Base-by-base conservation (phyloP, 2,329 filamentous ascomycete genomes). In the Neopestalotiopsis sp. region DNA sequence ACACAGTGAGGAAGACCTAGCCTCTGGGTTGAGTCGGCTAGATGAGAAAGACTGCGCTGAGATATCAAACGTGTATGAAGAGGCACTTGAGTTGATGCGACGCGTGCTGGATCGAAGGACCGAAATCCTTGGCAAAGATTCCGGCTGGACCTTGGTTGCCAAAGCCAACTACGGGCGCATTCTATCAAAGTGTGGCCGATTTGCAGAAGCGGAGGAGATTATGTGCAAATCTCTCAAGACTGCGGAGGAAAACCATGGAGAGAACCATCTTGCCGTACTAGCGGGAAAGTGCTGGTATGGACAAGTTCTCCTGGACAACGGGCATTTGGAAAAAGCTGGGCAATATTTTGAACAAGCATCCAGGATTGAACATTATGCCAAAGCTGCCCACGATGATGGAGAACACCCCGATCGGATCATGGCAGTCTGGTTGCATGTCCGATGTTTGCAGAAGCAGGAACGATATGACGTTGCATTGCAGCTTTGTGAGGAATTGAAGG, bases 361-460 rank as follows among this genome's bases (percentile, higher is more conserved):
- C 9, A 66, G 70, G 24, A 71, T 68, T 61, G 52, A 45, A 9
- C 64, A 68, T 65, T 73, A 74, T 62, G 40, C 34, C 4, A 68
- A 68, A 30, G 56, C 66, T 2, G 52, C 65, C 6, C 67, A 61
- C 57, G 60, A 69, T 14, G 70, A 71, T 32, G 72, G 72, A 6
- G 72, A 75, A 58, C 72, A 74, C 45, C 69, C 69, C 12, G 73
- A 71, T 32, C 72, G 71, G 10, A 60, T 74, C 59, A 56, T 64
- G 4, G 60, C 65, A 13, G 56, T 74, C 24, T 74, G 69, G 68
- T 61, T 61, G 12, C 58, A 71, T 9, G 49, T 69, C 13, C 57
- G 52, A 20, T 75, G 72, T 60, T 49, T 75, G 14, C 68, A 69
- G 61, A 65, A 62, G 40, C 68, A 73, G 66, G 70, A 65, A 1